Base-by-base conservation (phyloP, 306 rosid genomes). In the Cucumis melo region DNA sequence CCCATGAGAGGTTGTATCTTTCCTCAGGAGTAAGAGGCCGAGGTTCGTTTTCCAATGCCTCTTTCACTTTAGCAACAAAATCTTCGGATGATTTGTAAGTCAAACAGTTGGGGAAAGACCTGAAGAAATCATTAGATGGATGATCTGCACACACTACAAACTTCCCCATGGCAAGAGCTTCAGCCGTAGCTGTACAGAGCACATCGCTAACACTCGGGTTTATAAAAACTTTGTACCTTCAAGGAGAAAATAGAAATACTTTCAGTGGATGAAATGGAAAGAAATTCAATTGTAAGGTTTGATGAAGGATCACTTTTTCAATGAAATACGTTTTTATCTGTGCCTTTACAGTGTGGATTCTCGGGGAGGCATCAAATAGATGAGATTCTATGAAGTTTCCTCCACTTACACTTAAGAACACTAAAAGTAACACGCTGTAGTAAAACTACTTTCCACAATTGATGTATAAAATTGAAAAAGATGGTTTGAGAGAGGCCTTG, bases 161-260 rank as follows among this genome's bases (percentile, higher is more conserved):
- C 84, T 94, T 94, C 24, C 99, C 99, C 99, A 94, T 92, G 51
- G 97, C 97, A 83, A 94, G 99, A 12, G 99, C 99, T 85, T 94
- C 99, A 1, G 99, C 97, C 17, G 99, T 92, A 54, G 99, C 99
- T 0, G 99, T 94, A 82, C 99, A 91, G 58, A 94, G 92, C 78
- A 92, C 99, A 54, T 94, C 99, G 38, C 99, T 92, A 10, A 94
- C 75, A 53, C 99, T 92, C 21, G 99, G 99, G 85, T 94, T 94
- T 89, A 94, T 87, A 80, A 94, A 94, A 77, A 92, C 93, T 87
- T 94, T 94, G 90, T 94, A 94, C 93, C 99, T 94, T 82, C 83
- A 87, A 70, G 79, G 76, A 81, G 64, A 73, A 48, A 77, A 78
- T 78, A 67, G 32, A 20, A 41, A 19, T n/a, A 41, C 38, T 71